These are phyloP conservation scores for Cenchrus purpureus DNA, from an alignment of 176 grass and related monocot genomes.

Conservation along the genomic window DNA sequence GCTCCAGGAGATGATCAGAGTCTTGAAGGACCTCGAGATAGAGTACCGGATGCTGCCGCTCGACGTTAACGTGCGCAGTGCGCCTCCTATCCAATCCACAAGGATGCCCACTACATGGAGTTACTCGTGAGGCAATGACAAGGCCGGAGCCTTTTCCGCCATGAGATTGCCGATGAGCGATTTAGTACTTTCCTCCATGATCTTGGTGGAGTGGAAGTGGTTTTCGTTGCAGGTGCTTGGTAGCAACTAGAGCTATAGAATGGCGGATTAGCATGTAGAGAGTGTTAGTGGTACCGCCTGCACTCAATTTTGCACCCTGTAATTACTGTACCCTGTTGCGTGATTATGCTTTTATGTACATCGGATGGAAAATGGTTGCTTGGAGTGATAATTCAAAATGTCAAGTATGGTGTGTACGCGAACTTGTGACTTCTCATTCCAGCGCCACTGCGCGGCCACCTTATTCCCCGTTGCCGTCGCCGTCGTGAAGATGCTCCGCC, in stretches of 20 bases:
- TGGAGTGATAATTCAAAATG: not conserved
- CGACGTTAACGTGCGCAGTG: slow-evolving; percentile 65
- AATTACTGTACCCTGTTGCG: slow-evolving; percentile 12
- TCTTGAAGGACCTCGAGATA: slow-evolving; percentile 67
- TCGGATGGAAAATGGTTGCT: not conserved
- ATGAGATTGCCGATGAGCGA: not conserved
- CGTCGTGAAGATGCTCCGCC: not conserved
- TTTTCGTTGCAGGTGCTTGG: slow-evolving; percentile 7
- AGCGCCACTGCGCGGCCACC: not conserved
- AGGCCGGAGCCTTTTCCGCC: not conserved
- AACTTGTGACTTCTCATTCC: not conserved
- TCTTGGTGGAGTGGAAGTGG: not conserved
- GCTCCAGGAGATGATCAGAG: slow-evolving; percentile 68
- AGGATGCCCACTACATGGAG: slow-evolving; percentile 72
- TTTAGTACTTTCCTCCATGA: not conserved
- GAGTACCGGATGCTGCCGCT: slow-evolving; percentile 77
- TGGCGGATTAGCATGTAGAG: slow-evolving; percentile 33
- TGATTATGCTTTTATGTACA: not conserved
- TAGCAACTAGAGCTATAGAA: slow-evolving; percentile 23
- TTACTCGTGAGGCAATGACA: slow-evolving; percentile 38
- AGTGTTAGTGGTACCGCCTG: slow-evolving; percentile 19
- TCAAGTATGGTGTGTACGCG: not conserved
- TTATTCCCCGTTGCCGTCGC: slow-evolving; percentile 34
- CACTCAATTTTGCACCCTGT: slow-evolving; percentile 25
- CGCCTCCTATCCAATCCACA: slow-evolving; percentile 43